Evolutionary conservation across 2,329 filamentous ascomycete genomes (phyloP), one percentile per base, ranked within the genome.

Genomic region (Botrytis galanthina): DNA sequence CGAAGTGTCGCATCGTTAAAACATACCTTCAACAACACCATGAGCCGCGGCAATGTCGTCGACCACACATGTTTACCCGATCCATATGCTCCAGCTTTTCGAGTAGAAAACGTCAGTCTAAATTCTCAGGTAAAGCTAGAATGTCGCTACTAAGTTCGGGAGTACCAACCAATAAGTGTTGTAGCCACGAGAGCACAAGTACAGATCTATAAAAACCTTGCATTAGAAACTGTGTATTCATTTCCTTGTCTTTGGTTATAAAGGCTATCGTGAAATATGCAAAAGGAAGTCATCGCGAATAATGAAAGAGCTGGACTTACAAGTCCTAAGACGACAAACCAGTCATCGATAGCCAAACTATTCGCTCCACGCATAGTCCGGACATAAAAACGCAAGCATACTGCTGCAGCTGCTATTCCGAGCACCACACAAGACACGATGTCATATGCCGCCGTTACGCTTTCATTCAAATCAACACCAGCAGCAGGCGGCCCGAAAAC

Each of bases 61-160:
- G 64, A 20, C 64, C 64, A 68, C 32, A 68, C 64, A 68, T 68
- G 64, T 29, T 39, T 68, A n/a, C 64, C 64, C 12, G 64, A 35
- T 39, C 46, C 64, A 51, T 54, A 68, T 68, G n/a, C 44, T 20
- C 64, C 64, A 68, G 64, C 64, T 68, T 68, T 68, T 68, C 64
- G 51, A 14, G 32, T 20, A 26, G 35, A 68, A 51, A 51, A 68
- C 14, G 46, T 68, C 64, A 68, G 64, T 68, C 29, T 12, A 46
- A 32, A n/a, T n/a, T n/a, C 44, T 35, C 44, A 9, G 64, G 46
- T 32, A 10, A n/a, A 68, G 64, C 48, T 54, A 39, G n/a, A 67
- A 39, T 39, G 3, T 22, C 29, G 14, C 64, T 18, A 12, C 29
- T 10, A n/a, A 68, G 42, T 16, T 39, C n/a, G 26, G 64, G 46